phyloP scores from a whole-genome alignment of 768 basidiomycete genomes.

The Agrocybe pediades region DNA sequence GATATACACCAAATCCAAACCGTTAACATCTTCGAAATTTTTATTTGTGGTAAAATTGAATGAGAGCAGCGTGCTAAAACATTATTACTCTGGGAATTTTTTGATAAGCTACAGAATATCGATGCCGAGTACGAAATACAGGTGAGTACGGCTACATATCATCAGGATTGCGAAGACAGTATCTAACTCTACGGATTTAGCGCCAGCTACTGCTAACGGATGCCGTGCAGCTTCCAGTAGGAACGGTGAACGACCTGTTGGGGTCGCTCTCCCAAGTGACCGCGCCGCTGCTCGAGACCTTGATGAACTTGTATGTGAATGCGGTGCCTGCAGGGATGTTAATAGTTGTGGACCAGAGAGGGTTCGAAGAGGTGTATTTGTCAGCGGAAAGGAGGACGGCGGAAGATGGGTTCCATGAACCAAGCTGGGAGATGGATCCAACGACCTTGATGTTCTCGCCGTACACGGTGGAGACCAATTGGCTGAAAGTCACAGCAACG shows the following conservation, averaged over 20 bases:
- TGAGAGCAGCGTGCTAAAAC: too few relatives aligned
- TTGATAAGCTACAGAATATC: too few relatives aligned
- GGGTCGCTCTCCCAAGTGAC: constrained; percentile 7
- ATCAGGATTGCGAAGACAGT: too few relatives aligned
- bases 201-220: too few relatives aligned
- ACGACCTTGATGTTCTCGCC: not conserved
- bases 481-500: not conserved
- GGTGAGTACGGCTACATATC: too few relatives aligned
- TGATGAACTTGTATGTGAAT: constrained; percentile 2
- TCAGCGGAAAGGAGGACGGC: not conserved
- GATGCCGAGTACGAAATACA: too few relatives aligned
- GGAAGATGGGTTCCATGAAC: not conserved
- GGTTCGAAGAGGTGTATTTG: not conserved
- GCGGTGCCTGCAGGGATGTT: not conserved
- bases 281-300: constrained; percentile 6
- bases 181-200: too few relatives aligned
- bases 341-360: not conserved
- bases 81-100: too few relatives aligned
- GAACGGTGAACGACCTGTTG: constrained; percentile 7
- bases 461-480: not conserved
- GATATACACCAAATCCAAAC: too few relatives aligned
- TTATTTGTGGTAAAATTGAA: too few relatives aligned
- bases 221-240: too few relatives aligned
- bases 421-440: not conserved
- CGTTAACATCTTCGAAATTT: too few relatives aligned